Evolutionary conservation across 2,329 filamentous ascomycete genomes (phyloP), one percentile per base, ranked within the genome.

Genomic region (Phialophora tarda): DNA sequence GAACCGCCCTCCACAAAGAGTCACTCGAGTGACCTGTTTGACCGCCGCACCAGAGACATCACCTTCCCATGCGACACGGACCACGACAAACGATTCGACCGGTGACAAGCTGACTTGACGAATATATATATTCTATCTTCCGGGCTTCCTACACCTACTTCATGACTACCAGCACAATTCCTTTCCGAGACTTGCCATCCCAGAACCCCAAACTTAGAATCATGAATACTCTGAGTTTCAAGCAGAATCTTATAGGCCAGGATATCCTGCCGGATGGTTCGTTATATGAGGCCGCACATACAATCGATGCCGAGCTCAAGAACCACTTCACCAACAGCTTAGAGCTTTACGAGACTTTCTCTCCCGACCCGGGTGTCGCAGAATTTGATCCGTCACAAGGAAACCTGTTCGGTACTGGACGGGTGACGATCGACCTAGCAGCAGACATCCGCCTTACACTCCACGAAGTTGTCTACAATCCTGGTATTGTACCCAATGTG

Each of bases 321-420:
- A 11, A 51, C 4, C 59, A 61, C n/a, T 54, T 26, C n/a, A 23
- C 28, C 59, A 61, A 38, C 47, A 53, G 28, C 48, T 38, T 53
- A 21, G 47, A 38, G 7, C n/a, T 61, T 14, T 61, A 61, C 21
- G 14, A 54, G 47, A 28, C 41, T 34, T 50, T 50, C 21, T 28
- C n/a, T 24, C 26, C 14, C 44, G 30, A 26, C 23, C 57, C 26
- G 30, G 26, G 10, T 10, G 41, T 59, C 7, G 11, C 12, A 44
- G 30, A 54, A 51, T 51, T 38, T 34, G 59, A 23, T 23, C 28
- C 59, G 4, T 21, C 21, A 14, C 28, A 23, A 14, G 32, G 28
- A 32, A n/a, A 38, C 14, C 23, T 32, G 17, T 23, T 34, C 12
- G 30, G 44, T n/a, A 28, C n/a, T 23, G 59, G 59, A 14, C 17